Base-by-base conservation (phyloP, 805 yeast genomes). In the Pachysolen tannophilus region DNA sequence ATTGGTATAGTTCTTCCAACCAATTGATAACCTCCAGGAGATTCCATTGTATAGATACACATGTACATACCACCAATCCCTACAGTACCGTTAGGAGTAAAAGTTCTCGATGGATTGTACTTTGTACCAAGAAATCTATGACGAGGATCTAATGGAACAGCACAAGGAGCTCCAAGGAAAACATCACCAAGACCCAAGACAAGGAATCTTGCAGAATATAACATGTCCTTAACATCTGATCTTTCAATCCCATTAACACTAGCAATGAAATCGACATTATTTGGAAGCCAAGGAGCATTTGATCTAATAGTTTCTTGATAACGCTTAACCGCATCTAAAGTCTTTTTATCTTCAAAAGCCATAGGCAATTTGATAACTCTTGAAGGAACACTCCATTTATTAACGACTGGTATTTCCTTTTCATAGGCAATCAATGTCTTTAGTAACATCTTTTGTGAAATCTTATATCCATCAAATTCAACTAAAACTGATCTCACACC, bases 11-110 rank as follows among this genome's bases (percentile, higher is more conserved):
- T 90, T 54, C 97, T 76, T 38, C 97, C 98, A 43, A 87, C 90
- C 48, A 90, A 71, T 63, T 90, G 97, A 61, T 90, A 90, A 21
- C 98, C 98, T 62, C 98, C 98, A 32, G 98, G 98, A 18, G 96
- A 86, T 46, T 86, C 94, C 90, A 90, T 88, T 21, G 97, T 86
- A 61, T 90, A 90, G 48, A 90, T 88, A 65, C 97, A 90, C 97
- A 90, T 88, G 70, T 87, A 92, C 84, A 82, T 86, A 48, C 98
- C 97, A 43, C 98, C 98, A 55, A 92, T 80, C 52, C 98, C 98
- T 42, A 90, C 97, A 25, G 92, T 83, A 47, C 98, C 98, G 53
- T 86, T 85, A 26, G 96, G 95, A 2, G 98, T 90, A 65, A 71
- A 88, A 1, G 97, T 85, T 67, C 98, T 75, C 10, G 96, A 83